Evolutionary conservation across 768 basidiomycete species (phyloP).

Genomic region (Leccinum variicolor): DNA sequence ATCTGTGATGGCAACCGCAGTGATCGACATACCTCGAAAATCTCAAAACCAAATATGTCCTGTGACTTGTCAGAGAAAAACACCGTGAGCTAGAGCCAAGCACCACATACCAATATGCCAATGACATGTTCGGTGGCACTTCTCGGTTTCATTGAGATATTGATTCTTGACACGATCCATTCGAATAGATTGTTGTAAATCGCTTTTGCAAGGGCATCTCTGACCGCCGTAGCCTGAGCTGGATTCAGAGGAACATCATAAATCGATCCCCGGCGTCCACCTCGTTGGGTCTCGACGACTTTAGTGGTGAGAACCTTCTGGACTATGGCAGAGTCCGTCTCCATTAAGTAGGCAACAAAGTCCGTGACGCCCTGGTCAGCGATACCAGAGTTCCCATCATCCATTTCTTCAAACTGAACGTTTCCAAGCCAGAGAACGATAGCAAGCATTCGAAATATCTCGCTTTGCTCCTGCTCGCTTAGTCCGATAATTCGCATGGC

Average conservation of each 20-base stretch:
- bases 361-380: slow-evolving; percentile 87
- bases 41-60: slow-evolving; percentile 99
- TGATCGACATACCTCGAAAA: slow-evolving; percentile 69
- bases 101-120: slow-evolving; percentile 73
- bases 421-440: slow-evolving; percentile 95
- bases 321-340: slow-evolving; percentile 71
- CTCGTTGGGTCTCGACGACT: slow-evolving; percentile 89
- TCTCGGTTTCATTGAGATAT: slow-evolving; percentile 93
- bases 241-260: slow-evolving; percentile 96
- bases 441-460: slow-evolving; percentile 93
- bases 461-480: slow-evolving; percentile 76
- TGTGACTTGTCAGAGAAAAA: slow-evolving; percentile 24
- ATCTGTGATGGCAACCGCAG: slow-evolving; percentile 1
- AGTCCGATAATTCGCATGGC: slow-evolving; percentile 95
- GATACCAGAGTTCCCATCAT: slow-evolving; percentile 84
- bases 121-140: slow-evolving; percentile 73
- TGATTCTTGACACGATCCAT: slow-evolving; percentile 97
- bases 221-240: slow-evolving; percentile 81
- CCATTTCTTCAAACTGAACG: slow-evolving; percentile 82
- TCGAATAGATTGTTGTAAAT: slow-evolving; percentile 99
- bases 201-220: slow-evolving; percentile 92
- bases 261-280: slow-evolving; percentile 91
- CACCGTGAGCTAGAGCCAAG: background rate
- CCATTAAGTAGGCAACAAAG: slow-evolving; percentile 94
- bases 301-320: slow-evolving; percentile 85